A percentile compares a stretch with the other conserved stretches of the same genome.
phyloP scores from a whole-genome alignment of 1,139 yeast genomes.

The Taphrina populina region DNA sequence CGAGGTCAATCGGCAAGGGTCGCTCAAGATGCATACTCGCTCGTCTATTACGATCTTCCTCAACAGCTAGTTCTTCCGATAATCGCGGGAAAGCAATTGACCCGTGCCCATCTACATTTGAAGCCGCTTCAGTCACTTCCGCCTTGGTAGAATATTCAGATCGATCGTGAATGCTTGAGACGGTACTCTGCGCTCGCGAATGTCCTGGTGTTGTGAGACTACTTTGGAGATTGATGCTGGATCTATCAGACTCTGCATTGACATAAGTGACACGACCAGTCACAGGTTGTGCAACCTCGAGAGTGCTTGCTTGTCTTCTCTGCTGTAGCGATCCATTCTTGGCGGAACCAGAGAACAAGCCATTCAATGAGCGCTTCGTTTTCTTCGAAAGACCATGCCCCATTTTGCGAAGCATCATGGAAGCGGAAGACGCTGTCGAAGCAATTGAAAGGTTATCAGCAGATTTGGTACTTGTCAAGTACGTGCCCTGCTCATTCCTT shows the following conservation, averaged over 20 bases:
- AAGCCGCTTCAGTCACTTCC: constrained; percentile 20
- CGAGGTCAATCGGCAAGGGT: constrained; percentile 22
- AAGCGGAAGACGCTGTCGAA: constrained; percentile 35
- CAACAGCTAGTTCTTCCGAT: constrained; percentile 17
- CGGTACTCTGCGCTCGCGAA: too few species aligned
- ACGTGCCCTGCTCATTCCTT: constrained; percentile 3
- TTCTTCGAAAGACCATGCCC: constrained; percentile 21
- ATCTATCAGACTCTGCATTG: constrained; percentile 12
- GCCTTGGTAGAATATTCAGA: not conserved
- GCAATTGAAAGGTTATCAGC: constrained; percentile 34
- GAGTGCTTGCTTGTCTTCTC: not conserved
- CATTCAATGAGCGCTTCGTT: constrained; percentile 23
- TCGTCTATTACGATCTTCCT: constrained; percentile 22
- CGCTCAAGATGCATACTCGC: constrained; percentile 31
- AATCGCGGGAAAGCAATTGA: constrained; percentile 24
- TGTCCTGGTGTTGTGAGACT: too few species aligned
- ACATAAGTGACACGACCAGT: constrained; percentile 21
- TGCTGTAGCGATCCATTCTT: not conserved
- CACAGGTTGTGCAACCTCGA: not conserved
- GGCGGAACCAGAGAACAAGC: constrained; percentile 24
- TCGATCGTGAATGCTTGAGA: too few species aligned
- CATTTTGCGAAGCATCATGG: constrained; percentile 32
- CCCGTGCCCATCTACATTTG: constrained; percentile 29
- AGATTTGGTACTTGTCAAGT: not conserved
- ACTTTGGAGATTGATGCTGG: not conserved